Conservation (phyloP, 192 early-diverging fungal genomes). For the Physocladia obscura region DNA sequence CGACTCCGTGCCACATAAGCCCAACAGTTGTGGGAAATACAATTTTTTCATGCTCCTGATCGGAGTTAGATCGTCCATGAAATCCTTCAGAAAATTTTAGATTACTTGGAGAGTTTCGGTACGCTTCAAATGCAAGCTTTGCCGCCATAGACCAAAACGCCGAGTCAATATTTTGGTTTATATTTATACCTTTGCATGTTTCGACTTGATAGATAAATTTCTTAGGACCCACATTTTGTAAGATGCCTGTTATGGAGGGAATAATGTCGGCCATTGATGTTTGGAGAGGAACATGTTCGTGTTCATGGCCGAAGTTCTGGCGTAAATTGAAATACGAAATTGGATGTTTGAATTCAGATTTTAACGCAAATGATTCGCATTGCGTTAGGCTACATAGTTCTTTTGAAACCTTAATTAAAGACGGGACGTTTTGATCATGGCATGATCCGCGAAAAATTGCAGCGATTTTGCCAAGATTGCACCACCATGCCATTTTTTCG, state of each 20-base stretch:
- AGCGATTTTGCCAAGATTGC: conserved; percentile 3
- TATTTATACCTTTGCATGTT: background rate
- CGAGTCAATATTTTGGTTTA: background rate
- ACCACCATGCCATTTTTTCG: background rate
- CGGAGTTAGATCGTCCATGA: background rate
- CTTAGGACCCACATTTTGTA: background rate
- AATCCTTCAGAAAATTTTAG: background rate
- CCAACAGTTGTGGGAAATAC: background rate
- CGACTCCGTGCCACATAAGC: background rate
- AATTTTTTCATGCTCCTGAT: background rate
- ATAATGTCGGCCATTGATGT: background rate
- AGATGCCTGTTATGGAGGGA: background rate
- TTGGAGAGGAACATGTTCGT: background rate
- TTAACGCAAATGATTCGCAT: conserved; percentile 10
- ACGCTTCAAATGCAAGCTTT: background rate
- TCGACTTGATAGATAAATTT: background rate
- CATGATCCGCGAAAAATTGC: conserved; percentile 10
- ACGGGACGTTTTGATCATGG: background rate
- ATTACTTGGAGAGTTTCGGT: background rate
- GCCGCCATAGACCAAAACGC: background rate
- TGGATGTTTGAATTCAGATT: conserved; percentile 2
- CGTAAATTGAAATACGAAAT: conserved; percentile 1
- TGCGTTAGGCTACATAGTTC: background rate
- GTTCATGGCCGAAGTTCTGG: conserved; percentile 2
- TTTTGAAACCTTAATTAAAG: background rate